Evolutionary conservation across 257 asterid species (phyloP), one percentile per base, ranked within the genome.

Genomic region (Nicotiana noctiflora): DNA sequence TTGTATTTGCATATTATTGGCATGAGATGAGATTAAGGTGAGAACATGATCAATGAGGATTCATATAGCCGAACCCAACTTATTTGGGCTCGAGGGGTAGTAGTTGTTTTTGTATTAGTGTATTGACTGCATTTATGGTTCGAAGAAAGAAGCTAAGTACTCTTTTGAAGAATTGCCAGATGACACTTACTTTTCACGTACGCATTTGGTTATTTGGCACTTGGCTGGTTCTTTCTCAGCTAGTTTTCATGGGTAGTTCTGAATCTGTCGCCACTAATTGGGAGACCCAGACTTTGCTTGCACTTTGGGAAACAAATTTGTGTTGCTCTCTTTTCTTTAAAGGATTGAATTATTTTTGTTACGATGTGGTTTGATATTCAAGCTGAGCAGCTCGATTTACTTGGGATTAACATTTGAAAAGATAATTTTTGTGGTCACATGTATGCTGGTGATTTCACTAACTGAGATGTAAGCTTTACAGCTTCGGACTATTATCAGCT

Each of bases 401-500:
- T 23, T 13, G 40, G 15, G 56, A 13, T 51, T 72, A 46, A 1
- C 19, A 23, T 46, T 72, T 72, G 78, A 46, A 13, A 23, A 46
- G 59, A 44, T 72, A 60, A 23, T 46, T 65, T 18, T 67, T 29
- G 34, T 10, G 19, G 29, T 66, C 2, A 32, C 67, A 81, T 52
- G 29, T 12, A 56, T 70, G 67, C 40, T 65, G 4, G 74, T 37
- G 32, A 68, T 19, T 52, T 77, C 32, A 66, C 60, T 82, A 53
- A 75, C 72, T 63, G 18, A 40, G 61, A 74, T 49, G 79, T 79
- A 59, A 74, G 6, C 12, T 55, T 81, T 83, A 75, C 97, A 96
- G 99, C 90, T 8, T 94, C 98, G 0, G 98, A 96, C 88, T 96
- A 96, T 85, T 96, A 90, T 89, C 94, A 92, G 61, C 85, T 94